Percentiles rank a stretch among this genome's conserved stretches.
phyloP scores from a whole-genome alignment of 306 rosid species.

The Glycyrrhiza uralensis region DNA sequence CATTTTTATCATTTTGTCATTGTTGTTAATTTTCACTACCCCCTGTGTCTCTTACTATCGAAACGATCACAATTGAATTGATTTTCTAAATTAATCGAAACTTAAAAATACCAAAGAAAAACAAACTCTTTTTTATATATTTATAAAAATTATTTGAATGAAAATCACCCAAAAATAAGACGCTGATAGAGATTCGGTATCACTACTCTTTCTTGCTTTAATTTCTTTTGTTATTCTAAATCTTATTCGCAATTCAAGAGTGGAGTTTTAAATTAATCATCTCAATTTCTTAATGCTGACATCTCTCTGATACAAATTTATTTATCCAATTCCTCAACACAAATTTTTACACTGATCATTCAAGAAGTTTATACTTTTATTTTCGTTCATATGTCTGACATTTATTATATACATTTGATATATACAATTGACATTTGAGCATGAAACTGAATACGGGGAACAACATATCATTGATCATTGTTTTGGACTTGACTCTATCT shows the following conservation, averaged over 20 bases:
- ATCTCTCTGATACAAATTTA: too few species aligned
- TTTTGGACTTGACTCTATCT: conserved; percentile 7
- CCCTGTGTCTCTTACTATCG: background rate
- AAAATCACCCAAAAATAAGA: too few species aligned
- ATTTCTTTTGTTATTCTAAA: too few species aligned
- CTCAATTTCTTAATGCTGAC: too few species aligned
- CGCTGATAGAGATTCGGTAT: too few species aligned
- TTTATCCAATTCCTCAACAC: too few species aligned
- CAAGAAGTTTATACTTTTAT: background rate
- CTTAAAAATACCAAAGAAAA: background rate
- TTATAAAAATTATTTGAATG: too few species aligned
- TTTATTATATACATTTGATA: background rate
- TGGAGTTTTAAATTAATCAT: too few species aligned
- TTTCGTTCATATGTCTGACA: background rate
- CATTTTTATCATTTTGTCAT: background rate
- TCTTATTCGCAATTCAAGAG: too few species aligned
- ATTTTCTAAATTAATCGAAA: background rate
- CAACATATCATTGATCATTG: background rate
- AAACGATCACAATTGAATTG: background rate
- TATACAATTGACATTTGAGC: background rate
- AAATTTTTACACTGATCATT: background rate
- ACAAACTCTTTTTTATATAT: too few species aligned
- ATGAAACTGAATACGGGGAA: background rate
- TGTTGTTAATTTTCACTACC: background rate
- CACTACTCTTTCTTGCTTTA: too few species aligned